Base-by-base conservation (phyloP, 345 rosid genomes). In the Acer yangbiense region DNA sequence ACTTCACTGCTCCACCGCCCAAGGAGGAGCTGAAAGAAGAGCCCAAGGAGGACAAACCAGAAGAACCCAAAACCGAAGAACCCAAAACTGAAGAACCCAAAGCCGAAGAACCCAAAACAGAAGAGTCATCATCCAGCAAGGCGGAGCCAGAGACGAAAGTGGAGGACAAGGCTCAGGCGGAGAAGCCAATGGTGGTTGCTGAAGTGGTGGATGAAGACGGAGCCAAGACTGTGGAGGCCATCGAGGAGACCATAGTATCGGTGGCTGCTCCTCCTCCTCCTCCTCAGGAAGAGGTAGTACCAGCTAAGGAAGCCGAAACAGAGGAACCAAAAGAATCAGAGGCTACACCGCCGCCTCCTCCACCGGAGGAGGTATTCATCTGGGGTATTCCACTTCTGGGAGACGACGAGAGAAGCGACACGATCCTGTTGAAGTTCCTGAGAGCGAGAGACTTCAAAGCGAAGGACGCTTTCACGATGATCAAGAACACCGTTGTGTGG, bases 381-480 rank as follows among this genome's bases (percentile, higher is more conserved):
- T 92, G 94, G 93, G 93, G 99, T 9, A 84, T 93, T 50, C 94
- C 97, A 6, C 93, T 95, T 64, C 88, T 93, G 18, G 81, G 83
- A 68, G 97, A 95, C 83, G 91, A 92, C 83, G 91, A 92, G n/a
- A 72, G 83, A 77, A 89, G 84, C 78, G 94, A 95, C 73, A 90
- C 89, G 76, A 86, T 95, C 77, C 84, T 95, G 10, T 79, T 95
- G 18, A 93, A 93, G 70, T 92, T 91, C 83, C 71, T 93, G 21
- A 82, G 97, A 62, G 99, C 99, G 0, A 88, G 97, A 74, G 99
- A 95, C 73, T 95, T 95, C 79, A 92, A 88, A 76, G 89, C 79
- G 0, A 85, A 83, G 78, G 97, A 95, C 23, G 93, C 98, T 6
- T 89, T 89, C 78, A 64, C 82, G 21, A 93, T 95, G 98, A 81